These are phyloP conservation scores for Dichotomopilus funicola DNA, from an alignment of 2,329 filamentous ascomycete species.

Conservation along the genomic window DNA sequence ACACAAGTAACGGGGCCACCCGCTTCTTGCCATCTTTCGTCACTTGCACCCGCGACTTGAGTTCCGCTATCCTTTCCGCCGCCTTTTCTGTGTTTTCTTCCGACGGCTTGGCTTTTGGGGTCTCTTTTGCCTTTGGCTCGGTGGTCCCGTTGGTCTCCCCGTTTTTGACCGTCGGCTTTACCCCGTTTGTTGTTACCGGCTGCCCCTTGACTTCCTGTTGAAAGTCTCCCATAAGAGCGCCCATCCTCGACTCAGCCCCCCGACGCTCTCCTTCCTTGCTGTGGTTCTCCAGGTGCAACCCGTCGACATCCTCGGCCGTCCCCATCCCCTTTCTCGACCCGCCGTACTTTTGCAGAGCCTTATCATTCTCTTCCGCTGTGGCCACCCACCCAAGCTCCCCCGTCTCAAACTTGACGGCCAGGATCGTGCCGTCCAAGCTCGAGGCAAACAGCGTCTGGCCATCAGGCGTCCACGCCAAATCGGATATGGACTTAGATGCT, in stretches of 20 bases:
- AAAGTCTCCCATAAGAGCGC: conserved; percentile 90
- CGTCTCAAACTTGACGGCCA: conserved; percentile 72
- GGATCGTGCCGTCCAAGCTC: conserved; percentile 82
- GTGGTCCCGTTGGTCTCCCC: conserved; percentile 35
- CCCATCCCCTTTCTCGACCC: conserved; percentile 81
- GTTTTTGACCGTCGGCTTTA: conserved; percentile 39
- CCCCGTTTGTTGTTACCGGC: conserved; percentile 42
- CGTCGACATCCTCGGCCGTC: conserved; percentile 87
- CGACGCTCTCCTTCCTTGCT: conserved; percentile 88
- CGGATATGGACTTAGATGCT: conserved; percentile 84
- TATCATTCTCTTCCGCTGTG: conserved; percentile 81
- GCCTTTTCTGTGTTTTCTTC: conserved; percentile 48
- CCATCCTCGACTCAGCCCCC: conserved; percentile 91
- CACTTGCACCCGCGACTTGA: conserved; percentile 89
- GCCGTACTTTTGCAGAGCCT: conserved; percentile 86
- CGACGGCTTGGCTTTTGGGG: conserved; percentile 28
- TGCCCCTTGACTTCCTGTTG: conserved; percentile 47
- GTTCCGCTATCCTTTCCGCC: conserved; percentile 47
- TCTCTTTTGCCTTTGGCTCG: conserved; percentile 31
- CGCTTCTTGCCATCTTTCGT: conserved; percentile 97
- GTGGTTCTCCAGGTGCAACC: conserved; percentile 77
- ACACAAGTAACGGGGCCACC: conserved; percentile 85
- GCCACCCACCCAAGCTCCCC: conserved; percentile 89
- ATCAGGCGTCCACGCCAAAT: conserved; percentile 89
- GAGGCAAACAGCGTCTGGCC: conserved; percentile 80